Base-by-base conservation (phyloP, 352 stramenopile species). In the Phytophthora pinifolia region DNA sequence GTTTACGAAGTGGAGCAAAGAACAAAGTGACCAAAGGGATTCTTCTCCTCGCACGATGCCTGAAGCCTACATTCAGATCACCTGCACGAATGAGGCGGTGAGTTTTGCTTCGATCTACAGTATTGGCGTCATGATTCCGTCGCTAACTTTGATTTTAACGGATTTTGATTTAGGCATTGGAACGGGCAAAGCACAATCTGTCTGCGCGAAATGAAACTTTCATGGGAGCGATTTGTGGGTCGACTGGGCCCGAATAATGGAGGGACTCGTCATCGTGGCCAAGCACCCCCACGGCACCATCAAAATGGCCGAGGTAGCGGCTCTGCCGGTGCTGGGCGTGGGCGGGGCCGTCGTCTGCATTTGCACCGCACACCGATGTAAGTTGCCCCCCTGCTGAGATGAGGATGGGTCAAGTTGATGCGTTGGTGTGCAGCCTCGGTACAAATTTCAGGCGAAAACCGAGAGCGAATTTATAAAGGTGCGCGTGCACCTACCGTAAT, bases 131-230 rank as follows among this genome's bases (percentile, higher is more conserved):
- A 27, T 27, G 2, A 4, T 27, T 2, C 22, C 22, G 22, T 27
- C 22, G 22, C 25, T 29, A 29, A 29, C 25, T 29, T 27, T 31
- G 36, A 29, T 36, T 52, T n/a, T 51, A 15, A 15, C 20, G 20
- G 49, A 36, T 68, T 4, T 10, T 64, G 34, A 20, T 46, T 32
- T 59, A 67, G 59, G 54, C 54, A 34, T 60, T 74, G 45, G 64
- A 60, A 33, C 56, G 75, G 30, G 73, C 72, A 46, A 79, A 80
- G 55, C 66, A 13, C 65, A 79, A 12, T 81, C 72, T 9, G 61
- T 85, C 56, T 87, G 18, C 72, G 74, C 32, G 66, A 76, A 2
- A 62, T 87, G 46, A 87, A 85, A 48, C 59, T 66, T 25, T 72
- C 70, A n/a, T 87, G 76, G 76, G 74, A 87, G 27, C 58, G 74